These are phyloP conservation scores for Simplicillium aogashimaense DNA, from an alignment of 2,329 filamentous ascomycete genomes.

Conservation along the genomic window DNA sequence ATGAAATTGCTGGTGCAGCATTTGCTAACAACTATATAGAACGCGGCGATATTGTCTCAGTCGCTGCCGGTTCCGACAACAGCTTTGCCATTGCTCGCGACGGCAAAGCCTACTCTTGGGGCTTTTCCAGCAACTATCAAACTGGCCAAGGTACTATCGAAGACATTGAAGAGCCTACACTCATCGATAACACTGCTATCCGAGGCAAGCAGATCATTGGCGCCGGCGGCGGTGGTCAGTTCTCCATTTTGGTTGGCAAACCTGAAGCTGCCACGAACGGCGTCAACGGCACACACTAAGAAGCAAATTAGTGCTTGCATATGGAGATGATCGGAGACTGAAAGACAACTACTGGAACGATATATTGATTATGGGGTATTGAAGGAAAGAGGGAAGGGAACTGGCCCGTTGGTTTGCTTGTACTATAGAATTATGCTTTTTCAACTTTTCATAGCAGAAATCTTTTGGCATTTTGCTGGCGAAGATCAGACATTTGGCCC, in stretches of 20 bases:
- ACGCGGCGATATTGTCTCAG: slow-evolving; percentile 31
- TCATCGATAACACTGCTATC: slow-evolving; percentile 78
- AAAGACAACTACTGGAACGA: no score
- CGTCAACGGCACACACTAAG: slow-evolving; percentile 17
- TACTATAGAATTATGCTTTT: no score
- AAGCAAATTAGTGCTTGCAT: no score
- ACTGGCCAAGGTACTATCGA: slow-evolving; percentile 71
- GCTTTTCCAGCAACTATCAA: slow-evolving; percentile 71
- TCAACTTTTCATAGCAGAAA: no score
- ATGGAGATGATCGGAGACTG: no score
- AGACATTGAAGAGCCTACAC: slow-evolving; percentile 66
- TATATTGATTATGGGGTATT: no score
- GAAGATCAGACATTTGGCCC: no score
- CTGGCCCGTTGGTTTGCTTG: no score
- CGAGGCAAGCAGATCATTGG: slow-evolving; percentile 63
- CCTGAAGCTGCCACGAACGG: slow-evolving; percentile 15
- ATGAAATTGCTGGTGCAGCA: no score
- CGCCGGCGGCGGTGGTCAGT: slow-evolving; percentile 86
- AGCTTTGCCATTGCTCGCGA: slow-evolving; percentile 61
- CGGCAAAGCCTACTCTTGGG: slow-evolving; percentile 69
- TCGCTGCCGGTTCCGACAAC: slow-evolving; percentile 62
- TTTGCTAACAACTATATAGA: slow-evolving; percentile 1
- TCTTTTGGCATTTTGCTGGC: no score
- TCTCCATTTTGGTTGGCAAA: slow-evolving; percentile 50
- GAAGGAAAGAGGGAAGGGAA: no score